A percentile compares a stretch with the other conserved stretches of the same genome.
Evolutionary conservation across 805 yeast species (phyloP).

Genomic region (Yarrowia sp.): DNA sequence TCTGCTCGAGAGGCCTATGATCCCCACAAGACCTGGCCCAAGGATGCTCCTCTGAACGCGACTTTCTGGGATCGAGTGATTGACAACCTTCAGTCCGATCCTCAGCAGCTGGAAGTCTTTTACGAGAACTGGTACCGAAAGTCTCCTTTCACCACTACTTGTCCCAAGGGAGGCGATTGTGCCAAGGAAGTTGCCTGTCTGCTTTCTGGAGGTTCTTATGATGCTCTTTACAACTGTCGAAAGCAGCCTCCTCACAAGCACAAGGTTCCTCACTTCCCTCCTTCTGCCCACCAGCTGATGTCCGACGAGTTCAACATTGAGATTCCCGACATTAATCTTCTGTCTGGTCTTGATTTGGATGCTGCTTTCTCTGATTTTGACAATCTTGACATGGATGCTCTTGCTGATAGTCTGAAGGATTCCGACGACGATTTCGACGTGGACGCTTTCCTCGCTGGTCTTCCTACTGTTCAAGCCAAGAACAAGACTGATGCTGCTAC

Average conservation of each 20-base stretch:
- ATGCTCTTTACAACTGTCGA: not conserved
- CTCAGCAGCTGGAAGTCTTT: not conserved
- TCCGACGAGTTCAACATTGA: too few relatives aligned
- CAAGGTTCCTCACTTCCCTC: too few relatives aligned
- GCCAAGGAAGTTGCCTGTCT: not conserved
- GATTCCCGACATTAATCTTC: too few relatives aligned
- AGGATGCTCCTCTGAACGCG: constrained; percentile 58
- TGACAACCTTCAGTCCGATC: not conserved
- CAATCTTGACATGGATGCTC: too few relatives aligned
- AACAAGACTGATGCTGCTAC: too few relatives aligned
- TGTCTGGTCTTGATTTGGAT: too few relatives aligned
- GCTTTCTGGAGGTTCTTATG: constrained; percentile 1
- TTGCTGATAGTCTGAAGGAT: too few relatives aligned
- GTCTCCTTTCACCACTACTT: not conserved
- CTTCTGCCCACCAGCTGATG: too few relatives aligned
- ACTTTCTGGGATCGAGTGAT: constrained; percentile 55
- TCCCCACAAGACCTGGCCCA: constrained; percentile 62
- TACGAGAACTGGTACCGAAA: constrained; percentile 13
- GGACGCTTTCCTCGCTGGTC: too few relatives aligned
- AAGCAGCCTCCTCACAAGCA: not conserved
- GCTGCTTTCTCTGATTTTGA: too few relatives aligned
- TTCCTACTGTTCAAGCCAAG: too few relatives aligned
- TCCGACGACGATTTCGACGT: too few relatives aligned
- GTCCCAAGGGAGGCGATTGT: not conserved
- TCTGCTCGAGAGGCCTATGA: constrained; percentile 43